Evolutionary conservation across 2,329 filamentous ascomycete species (phyloP), one percentile per base, ranked within the genome.

Genomic region (Corinectria fuckeliana): DNA sequence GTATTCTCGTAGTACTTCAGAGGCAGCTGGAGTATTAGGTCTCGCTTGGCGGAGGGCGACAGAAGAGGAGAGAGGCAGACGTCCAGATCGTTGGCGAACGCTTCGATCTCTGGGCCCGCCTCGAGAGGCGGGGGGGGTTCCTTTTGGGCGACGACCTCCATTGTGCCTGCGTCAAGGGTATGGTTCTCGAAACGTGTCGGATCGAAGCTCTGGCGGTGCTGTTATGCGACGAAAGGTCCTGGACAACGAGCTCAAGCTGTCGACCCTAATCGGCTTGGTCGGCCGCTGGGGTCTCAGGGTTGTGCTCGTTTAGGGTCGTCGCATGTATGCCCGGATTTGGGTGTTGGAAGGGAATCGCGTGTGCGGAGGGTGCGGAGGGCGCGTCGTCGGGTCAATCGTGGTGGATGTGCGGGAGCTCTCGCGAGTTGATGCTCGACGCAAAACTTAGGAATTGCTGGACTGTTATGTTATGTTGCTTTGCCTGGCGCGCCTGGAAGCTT

Each of bases 51-150:
- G 26, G 82, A 73, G 64, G 77, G 63, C 61, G 79, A 72, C 64
- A 81, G 76, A 66, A 79, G 70, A 69, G 80, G 68, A 74, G 82
- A 67, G 70, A 88, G 77, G 80, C 93, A 94, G 54, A 87, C 84
- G 77, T 97, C 93, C 20, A 97, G 83, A 50, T 87, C 86, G 72
- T 91, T 89, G 34, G 93, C 93, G 72, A 97, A 97, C 42, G 87
- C 84, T 77, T 97, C 92, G 59, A 96, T 91, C 76, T 97, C 92
- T 62, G 88, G 87, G 50, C 91, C 90, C 28, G 91, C 67, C 52
- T 61, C 66, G 23, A 61, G 63, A 23, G 62, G 58, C 14, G 60
- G n/a, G 4, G 61, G 56, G 3, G 20, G 62, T 16, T 63, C 60
- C 5, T 38, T 41, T 25, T 56, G 45, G 23, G 56, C 16, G 26